Base-by-base conservation (phyloP, 805 yeast genomes). In the Candida cerambycidarum region DNA sequence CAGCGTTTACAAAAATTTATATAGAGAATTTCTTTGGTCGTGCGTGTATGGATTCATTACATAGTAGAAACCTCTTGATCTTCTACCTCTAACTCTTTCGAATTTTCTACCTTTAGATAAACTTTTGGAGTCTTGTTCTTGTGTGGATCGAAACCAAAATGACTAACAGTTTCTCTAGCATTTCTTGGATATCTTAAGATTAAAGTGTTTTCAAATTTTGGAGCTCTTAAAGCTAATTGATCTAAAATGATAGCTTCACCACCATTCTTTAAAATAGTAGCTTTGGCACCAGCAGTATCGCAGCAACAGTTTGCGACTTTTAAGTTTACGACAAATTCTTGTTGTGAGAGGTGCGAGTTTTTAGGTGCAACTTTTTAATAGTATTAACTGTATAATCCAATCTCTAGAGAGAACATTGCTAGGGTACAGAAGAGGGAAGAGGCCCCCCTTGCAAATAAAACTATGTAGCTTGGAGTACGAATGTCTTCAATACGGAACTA, bases 101-200 rank as follows among this genome's bases (percentile, higher is more conserved):
- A 93, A 93, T 82, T 93, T 93, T 85, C 98, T 93, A 76, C 99
- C 99, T 75, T 80, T 89, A 55, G 98, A 92, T 69, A 76, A 66
- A 93, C 84, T 82, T 95, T 89, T 79, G 99, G 99, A 69, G 98
- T 98, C 89, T 93, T 93, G 80, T 82, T 78, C 84, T 89, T 89
- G 95, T 93, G 99, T 70, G 99, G 99, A 80, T 99, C 99, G 76
- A 92, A 72, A 76, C 99, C 99, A 73, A 93, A 93, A 86, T 93
- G 98, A 82, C 97, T 89, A 67, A 89, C 98, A 67, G 98, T 97
- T 82, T 93, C 97, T 83, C 99, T 89, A 76, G 96, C 70, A 79
- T 79, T 82, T 87, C 97, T 89, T 79, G 98, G 95, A 75, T 99
- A 99, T 82, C 98, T 89, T 73, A 93, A 79, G 67, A 92, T 78